Evolutionary conservation across 345 rosid species (phyloP).

Genomic region (Murraya koenigii): DNA sequence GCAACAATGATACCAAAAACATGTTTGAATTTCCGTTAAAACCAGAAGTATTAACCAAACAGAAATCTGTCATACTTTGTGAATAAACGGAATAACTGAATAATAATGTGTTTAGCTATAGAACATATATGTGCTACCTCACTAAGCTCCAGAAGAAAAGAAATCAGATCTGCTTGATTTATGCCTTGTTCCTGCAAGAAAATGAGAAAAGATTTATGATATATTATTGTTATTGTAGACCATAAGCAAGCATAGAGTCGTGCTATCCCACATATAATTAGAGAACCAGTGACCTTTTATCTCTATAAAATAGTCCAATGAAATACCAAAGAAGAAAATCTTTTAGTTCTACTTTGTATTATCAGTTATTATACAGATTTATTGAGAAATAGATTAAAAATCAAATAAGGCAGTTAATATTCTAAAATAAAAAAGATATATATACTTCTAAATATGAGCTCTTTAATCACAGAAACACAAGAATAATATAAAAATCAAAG

Average conservation of each 20-base stretch:
- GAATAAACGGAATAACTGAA: background rate
- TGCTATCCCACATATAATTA: background rate
- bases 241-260: background rate
- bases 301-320: background rate
- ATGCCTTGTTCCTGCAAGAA: conserved; percentile 76
- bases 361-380: background rate
- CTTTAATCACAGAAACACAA: background rate
- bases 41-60: background rate
- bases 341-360: background rate
- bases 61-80: background rate
- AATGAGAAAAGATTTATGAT: conserved; percentile 10
- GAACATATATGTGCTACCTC: conserved; percentile 47
- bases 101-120: background rate
- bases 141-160: conserved; percentile 94
- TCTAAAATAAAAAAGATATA: background rate
- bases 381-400: background rate
- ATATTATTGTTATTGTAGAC: background rate
- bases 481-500: background rate
- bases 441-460: background rate
- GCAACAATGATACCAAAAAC: background rate
- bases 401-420: background rate
- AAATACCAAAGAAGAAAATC: background rate
- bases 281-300: background rate
- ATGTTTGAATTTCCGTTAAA: background rate
- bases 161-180: conserved; percentile 82